These are phyloP conservation scores for Backusella psychrophila DNA, from an alignment of 192 early-diverging fungal species.

Conservation along the genomic window DNA sequence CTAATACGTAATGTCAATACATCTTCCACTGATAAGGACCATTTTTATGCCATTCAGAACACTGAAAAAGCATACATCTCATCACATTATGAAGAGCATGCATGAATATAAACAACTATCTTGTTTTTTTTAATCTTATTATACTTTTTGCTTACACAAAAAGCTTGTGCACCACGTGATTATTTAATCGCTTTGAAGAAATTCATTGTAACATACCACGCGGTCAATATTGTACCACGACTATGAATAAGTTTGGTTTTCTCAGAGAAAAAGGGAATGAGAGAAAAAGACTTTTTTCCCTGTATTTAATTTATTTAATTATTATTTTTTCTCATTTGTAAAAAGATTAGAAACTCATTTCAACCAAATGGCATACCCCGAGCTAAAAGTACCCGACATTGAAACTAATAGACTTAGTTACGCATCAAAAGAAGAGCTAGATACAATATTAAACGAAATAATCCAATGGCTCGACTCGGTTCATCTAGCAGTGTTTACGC, in stretches of 20 bases:
- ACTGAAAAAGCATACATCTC: background rate
- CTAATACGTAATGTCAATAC: background rate
- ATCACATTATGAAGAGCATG: background rate
- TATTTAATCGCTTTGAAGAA: slow-evolving; percentile 6
- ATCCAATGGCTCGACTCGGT: slow-evolving; percentile 48
- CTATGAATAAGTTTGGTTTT: background rate
- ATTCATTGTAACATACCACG: slow-evolving; percentile 2
- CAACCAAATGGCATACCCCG: background rate
- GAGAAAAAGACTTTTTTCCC: background rate
- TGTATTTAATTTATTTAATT: background rate
- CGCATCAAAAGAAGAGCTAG: background rate
- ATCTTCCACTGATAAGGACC: background rate
- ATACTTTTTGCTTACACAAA: background rate
- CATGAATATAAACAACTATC: background rate
- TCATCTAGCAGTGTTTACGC: slow-evolving; percentile 52
- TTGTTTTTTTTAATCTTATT: background rate
- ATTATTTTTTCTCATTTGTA: background rate
- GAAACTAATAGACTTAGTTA: background rate
- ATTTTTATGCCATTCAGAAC: background rate
- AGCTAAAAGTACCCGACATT: background rate
- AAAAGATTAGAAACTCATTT: background rate
- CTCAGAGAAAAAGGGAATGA: slow-evolving; percentile 1
- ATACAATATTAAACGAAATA: slow-evolving; percentile 6
- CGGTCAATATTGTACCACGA: background rate
- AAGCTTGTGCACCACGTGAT: background rate